phyloP scores from a whole-genome alignment of 2,329 filamentous ascomycete species.

The Ascochyta pisi region DNA sequence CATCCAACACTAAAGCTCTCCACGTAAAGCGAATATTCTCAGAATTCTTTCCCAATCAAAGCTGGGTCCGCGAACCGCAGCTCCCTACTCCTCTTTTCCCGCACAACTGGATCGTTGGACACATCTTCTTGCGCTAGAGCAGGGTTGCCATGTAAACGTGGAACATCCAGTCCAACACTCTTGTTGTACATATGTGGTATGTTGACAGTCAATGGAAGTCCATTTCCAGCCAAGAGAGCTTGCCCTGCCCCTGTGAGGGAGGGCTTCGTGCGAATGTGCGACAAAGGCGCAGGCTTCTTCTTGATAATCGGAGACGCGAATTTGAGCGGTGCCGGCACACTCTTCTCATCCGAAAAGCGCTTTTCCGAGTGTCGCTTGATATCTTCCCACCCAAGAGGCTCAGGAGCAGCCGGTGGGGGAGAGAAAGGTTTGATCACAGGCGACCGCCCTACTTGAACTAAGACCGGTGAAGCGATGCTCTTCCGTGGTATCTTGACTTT shows the following conservation, averaged over 20 bases:
- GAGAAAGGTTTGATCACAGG: slow-evolving; percentile 15
- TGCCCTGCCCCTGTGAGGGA: slow-evolving; percentile 28
- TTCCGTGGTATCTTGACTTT: slow-evolving; percentile 16
- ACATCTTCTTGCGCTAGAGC: slow-evolving; percentile 17
- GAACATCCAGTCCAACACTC: slow-evolving; percentile 29
- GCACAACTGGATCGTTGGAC: slow-evolving; percentile 17
- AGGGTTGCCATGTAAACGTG: slow-evolving; percentile 11
- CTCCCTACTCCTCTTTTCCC: slow-evolving; percentile 30
- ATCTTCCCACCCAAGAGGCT: slow-evolving; percentile 40
- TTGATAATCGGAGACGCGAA: slow-evolving; percentile 15
- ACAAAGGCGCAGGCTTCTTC: slow-evolving; percentile 20
- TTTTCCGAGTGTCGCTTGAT: slow-evolving; percentile 30
- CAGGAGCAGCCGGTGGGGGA: slow-evolving; percentile 14
- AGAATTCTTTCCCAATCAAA: slow-evolving; percentile 26
- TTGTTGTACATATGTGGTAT: slow-evolving; percentile 23
- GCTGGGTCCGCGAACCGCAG: slow-evolving; percentile 30
- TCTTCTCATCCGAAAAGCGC: slow-evolving; percentile 7
- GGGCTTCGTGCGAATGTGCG: slow-evolving; percentile 23
- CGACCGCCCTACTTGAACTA: slow-evolving; percentile 13
- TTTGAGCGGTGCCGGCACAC: slow-evolving; percentile 17
- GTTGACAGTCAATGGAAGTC: slow-evolving; percentile 33
- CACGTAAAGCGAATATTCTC: not conserved
- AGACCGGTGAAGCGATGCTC: slow-evolving; percentile 11
- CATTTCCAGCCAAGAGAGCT: slow-evolving; percentile 21
- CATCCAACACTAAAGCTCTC: not conserved